phyloP scores from a whole-genome alignment of 1,284 basidiomycete genomes.

The Leccinum huronense region DNA sequence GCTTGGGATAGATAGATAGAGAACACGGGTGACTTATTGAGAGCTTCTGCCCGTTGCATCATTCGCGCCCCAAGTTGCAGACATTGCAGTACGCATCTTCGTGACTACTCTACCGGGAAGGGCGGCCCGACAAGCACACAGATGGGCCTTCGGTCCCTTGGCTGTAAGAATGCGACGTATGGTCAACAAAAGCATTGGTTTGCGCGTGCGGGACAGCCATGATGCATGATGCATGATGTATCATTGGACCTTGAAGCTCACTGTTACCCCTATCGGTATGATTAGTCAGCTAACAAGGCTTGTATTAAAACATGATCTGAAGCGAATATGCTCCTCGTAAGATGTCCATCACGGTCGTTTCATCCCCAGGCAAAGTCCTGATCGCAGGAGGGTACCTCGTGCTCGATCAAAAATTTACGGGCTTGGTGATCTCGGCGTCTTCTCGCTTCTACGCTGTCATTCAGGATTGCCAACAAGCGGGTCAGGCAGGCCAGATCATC shows the following conservation, averaged over 20 bases:
- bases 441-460: constrained; percentile 89
- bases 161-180: constrained; percentile 89
- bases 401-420: constrained; percentile 80
- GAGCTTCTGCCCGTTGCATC: too few species aligned
- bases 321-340: background rate
- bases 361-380: constrained; percentile 94
- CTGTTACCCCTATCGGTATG: constrained; percentile 5
- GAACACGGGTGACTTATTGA: too few species aligned
- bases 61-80: constrained; percentile 95
- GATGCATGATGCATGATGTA: too few species aligned
- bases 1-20: constrained; percentile 93
- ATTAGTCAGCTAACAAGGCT: constrained; percentile 26
- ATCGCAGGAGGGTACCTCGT: constrained; percentile 94
- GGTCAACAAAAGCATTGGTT: constrained; percentile 90
- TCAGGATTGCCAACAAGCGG: constrained; percentile 34
- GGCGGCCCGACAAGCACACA: constrained; percentile 72
- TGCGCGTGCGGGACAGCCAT: constrained; percentile 49
- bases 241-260: too few species aligned
- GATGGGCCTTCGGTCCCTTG: constrained; percentile 87
- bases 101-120: constrained; percentile 54
- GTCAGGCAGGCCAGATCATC: constrained; percentile 51
- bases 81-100: constrained; percentile 88
- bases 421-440: constrained; percentile 86
- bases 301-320: constrained; percentile 3
- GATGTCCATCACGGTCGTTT: constrained; percentile 67